These are phyloP conservation scores for Daldinia loculata DNA, from an alignment of 495 filamentous ascomycete genomes.

Conservation along the genomic window DNA sequence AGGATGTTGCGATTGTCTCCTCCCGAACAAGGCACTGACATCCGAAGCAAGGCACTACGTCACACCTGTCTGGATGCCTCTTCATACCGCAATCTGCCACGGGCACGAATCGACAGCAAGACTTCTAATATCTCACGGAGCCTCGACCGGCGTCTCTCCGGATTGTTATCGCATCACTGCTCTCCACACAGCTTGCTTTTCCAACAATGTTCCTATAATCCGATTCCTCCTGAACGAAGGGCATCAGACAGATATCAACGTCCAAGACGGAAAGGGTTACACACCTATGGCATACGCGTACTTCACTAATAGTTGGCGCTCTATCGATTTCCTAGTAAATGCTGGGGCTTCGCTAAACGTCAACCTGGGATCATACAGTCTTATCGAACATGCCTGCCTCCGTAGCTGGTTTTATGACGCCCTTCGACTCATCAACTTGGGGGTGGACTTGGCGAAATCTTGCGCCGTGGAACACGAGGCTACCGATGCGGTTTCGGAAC, in stretches of 20 bases:
- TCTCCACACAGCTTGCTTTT: conserved; percentile 30
- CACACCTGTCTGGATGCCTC: conserved; percentile 44
- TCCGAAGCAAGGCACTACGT: too few species aligned
- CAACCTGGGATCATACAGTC: conserved; percentile 43
- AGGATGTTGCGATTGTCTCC: conserved; percentile 46
- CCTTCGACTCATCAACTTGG: conserved; percentile 46
- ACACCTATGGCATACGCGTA: conserved; percentile 52
- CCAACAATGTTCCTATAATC: not conserved
- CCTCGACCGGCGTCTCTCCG: conserved; percentile 38
- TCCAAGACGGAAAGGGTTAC: conserved; percentile 40
- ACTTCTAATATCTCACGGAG: conserved; percentile 47
- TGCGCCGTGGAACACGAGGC: not conserved
- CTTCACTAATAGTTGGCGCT: conserved; percentile 43
- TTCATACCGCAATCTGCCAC: conserved; percentile 53
- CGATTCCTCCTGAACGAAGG: conserved; percentile 38
- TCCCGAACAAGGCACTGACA: too few species aligned
- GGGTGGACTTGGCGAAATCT: conserved; percentile 42
- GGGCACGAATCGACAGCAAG: conserved; percentile 43
- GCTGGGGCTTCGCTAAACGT: conserved; percentile 49
- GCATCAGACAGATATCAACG: conserved; percentile 43
- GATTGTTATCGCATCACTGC: conserved; percentile 16
- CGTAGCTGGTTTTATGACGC: conserved; percentile 46
- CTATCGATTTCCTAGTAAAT: conserved; percentile 46
- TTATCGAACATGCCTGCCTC: conserved; percentile 51
- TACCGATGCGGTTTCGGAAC: conserved; percentile 19